phyloP scores from a whole-genome alignment of 1,284 basidiomycete species.

The Ceratobasidium sp. region DNA sequence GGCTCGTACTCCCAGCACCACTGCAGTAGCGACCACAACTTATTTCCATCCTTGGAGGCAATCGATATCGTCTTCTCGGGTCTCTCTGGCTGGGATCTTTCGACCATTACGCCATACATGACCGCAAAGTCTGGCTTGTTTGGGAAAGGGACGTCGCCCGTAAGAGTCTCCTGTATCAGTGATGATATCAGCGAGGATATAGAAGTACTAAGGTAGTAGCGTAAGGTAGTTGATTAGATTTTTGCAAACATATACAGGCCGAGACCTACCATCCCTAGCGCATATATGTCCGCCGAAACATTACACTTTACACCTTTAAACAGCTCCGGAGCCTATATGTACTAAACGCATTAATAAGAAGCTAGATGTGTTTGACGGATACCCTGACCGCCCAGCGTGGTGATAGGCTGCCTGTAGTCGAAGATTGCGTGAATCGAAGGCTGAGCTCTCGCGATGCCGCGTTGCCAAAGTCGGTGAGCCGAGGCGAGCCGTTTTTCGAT shows the following conservation, averaged over 20 bases:
- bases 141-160: not conserved
- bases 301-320: not conserved
- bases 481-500: not conserved
- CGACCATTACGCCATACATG: not conserved
- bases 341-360: too few species aligned
- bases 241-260: not conserved
- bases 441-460: not conserved
- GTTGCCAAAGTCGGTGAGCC: not conserved
- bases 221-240: not conserved
- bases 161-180: not conserved
- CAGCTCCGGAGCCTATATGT: slow-evolving; percentile 1
- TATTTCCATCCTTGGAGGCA: not conserved
- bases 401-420: not conserved
- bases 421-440: not conserved
- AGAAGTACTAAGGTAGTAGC: not conserved
- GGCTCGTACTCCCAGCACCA: not conserved
- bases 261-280: not conserved
- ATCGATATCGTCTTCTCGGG: not conserved
- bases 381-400: not conserved
- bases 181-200: not conserved
- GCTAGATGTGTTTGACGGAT: too few species aligned
- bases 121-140: too few species aligned
- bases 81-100: not conserved
- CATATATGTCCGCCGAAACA: not conserved
- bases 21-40: not conserved